Percentiles rank a stretch among this genome's conserved stretches.
Conservation (phyloP, 441 rosid genomes). For the Erodium moschatum region DNA sequence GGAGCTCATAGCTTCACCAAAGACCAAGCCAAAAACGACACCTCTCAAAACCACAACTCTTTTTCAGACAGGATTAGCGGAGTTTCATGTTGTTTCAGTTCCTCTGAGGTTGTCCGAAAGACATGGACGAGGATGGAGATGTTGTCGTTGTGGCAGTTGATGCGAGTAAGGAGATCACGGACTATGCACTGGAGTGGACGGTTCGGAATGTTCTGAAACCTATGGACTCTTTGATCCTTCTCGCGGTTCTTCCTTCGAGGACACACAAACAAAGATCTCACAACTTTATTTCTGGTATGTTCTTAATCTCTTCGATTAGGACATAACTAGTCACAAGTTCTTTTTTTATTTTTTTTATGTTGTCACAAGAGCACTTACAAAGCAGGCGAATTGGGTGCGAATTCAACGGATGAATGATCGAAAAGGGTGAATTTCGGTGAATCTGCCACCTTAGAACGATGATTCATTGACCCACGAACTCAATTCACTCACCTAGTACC, state of each 20-base stretch:
- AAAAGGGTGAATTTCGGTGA: too few relatives aligned
- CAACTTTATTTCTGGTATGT: conserved; percentile 23
- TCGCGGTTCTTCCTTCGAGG: conserved; percentile 31
- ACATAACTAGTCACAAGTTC: too few relatives aligned
- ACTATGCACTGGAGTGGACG: conserved; percentile 33
- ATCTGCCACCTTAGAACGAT: too few relatives aligned
- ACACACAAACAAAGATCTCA: not conserved
- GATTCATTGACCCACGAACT: too few relatives aligned
- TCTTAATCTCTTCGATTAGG: not conserved
- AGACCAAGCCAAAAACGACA: too few relatives aligned
- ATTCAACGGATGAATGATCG: too few relatives aligned
- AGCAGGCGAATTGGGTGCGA: too few relatives aligned
- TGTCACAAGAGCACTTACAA: too few relatives aligned
- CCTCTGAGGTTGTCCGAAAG: not conserved
- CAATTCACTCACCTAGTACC: too few relatives aligned
- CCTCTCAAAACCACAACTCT: not conserved
- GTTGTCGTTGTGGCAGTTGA: conserved; percentile 36
- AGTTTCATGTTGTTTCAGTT: not conserved
- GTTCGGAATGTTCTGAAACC: conserved; percentile 24
- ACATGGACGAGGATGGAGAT: conserved; percentile 23
- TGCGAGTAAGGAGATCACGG: conserved; percentile 31
- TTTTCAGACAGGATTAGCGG: not conserved
- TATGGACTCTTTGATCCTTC: conserved; percentile 24
- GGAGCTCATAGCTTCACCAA: conserved; percentile 3
- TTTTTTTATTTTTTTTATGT: too few relatives aligned